These are phyloP conservation scores for Acrodontium crateriforme DNA, from an alignment of 2,329 filamentous ascomycete species.

Conservation along the genomic window DNA sequence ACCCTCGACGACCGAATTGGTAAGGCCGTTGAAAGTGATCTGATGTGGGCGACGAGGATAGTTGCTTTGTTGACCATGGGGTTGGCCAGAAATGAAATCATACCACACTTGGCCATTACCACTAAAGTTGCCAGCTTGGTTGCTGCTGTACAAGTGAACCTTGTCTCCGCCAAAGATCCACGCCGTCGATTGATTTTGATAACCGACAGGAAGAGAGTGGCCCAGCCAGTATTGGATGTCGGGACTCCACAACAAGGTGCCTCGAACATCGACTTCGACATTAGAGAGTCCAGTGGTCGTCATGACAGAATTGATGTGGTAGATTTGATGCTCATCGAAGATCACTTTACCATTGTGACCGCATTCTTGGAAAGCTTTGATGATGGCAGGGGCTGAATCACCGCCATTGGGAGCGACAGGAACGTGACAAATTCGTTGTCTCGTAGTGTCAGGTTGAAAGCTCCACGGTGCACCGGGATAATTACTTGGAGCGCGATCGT, in stretches of 20 bases:
- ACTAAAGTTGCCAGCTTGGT: conserved; percentile 43
- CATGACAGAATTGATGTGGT: conserved; percentile 37
- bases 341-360: conserved; percentile 34
- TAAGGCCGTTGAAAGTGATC: conserved; percentile 38
- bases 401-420: no score
- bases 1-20: conserved; percentile 35
- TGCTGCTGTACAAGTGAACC: conserved; percentile 35
- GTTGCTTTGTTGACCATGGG: no score
- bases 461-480: no score
- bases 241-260: conserved; percentile 31
- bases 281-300: conserved; percentile 34
- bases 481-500: no score
- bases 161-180: conserved; percentile 37
- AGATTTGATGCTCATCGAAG: conserved; percentile 35
- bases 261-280: conserved; percentile 34
- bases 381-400: no score
- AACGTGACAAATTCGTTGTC: no score
- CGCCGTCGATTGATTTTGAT: conserved; percentile 42
- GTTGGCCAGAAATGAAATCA: conserved; percentile 25
- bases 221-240: conserved; percentile 39
- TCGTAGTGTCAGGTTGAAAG: no score
- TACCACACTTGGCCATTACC: conserved; percentile 50
- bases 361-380: conserved; percentile 36
- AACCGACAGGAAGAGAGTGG: conserved; percentile 37
- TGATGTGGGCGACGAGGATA: conserved; percentile 37